A percentile compares a stretch with the other conserved stretches of the same genome.
Conservation (phyloP, 2,329 filamentous ascomycete genomes). For the Calonectria multiphialidica region DNA sequence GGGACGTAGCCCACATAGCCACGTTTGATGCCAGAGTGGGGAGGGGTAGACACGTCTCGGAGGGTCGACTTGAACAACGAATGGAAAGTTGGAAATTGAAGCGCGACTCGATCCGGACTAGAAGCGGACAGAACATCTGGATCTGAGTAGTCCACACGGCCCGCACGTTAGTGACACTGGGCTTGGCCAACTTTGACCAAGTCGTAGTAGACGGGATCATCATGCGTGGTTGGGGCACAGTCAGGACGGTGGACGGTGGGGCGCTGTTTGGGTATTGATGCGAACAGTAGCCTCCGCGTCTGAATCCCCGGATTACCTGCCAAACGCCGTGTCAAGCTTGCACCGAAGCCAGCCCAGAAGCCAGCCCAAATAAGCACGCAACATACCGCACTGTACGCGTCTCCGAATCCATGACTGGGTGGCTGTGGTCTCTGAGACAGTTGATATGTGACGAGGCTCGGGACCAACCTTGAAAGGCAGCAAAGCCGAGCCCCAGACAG, state of each 20-base stretch:
- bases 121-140: slow-evolving; percentile 1
- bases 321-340: not conserved
- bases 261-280: not conserved
- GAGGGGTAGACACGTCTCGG: not conserved
- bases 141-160: slow-evolving; percentile 2
- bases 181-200: not conserved
- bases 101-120: not conserved
- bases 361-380: not conserved
- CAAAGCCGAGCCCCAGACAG: not conserved
- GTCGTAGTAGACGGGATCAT: not conserved
- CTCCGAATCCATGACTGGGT: not conserved
- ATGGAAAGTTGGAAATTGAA: not conserved
- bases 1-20: not conserved
- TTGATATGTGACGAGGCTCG: slow-evolving; percentile 7
- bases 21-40: not conserved
- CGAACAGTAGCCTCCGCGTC: not conserved
- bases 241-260: not conserved
- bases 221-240: not conserved
- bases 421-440: not conserved
- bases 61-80: not conserved
- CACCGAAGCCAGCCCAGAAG: not conserved
- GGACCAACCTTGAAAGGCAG: not conserved
- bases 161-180: not conserved
- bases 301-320: not conserved
- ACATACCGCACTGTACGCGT: not conserved